Base-by-base conservation (phyloP, 495 filamentous ascomycete species). In the Penicillium fimorum region DNA sequence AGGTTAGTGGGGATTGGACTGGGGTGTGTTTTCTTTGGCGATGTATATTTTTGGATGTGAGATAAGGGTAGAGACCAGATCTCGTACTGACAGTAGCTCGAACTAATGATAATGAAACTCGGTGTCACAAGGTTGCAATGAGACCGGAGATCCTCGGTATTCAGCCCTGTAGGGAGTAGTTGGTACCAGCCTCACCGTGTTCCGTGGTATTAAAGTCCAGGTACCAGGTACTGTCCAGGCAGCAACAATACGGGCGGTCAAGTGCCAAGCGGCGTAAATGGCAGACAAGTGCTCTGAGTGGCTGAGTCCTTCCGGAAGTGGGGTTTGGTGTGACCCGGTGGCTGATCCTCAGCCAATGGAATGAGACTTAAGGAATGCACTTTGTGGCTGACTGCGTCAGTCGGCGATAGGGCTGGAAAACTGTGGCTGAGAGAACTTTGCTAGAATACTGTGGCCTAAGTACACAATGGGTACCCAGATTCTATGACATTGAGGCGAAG, bases 231-330 rank as follows among this genome's bases (percentile, higher is more conserved):
- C 50, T 60, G 40, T 43, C 29, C 45, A 65, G 62, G 62, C 62
- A 65, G 59, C 62, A 65, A 35, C 59, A 44, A 62, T 62, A 58
- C 61, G 43, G 59, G 56, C 59, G 63, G 61, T 61, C 45, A 61
- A 56, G 9, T 30, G 53, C 57, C 57, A 53, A 55, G 50, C n/a
- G n/a, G 18, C 43, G 47, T 27, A 20, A 40, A 5, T 18, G n/a
- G 12, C 7, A 17, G 41, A 27, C 42, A 38, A n/a, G 24, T n/a
- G 10, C 13, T 45, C n/a, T 61, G 61, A 66, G 18, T 64, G 58
- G 63, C 22, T 52, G 43, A 22, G 20, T 10, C 5, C 13, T 17
- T 24, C 4, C 1, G 0, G 2, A 25, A 10, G 47, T 38, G 47
- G 47, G 1, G 47, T 5, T 4, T 2, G 1, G 32, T 7, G 20